Conservation (phyloP, 2,329 filamentous ascomycete genomes). For the Fusarium irregulare region DNA sequence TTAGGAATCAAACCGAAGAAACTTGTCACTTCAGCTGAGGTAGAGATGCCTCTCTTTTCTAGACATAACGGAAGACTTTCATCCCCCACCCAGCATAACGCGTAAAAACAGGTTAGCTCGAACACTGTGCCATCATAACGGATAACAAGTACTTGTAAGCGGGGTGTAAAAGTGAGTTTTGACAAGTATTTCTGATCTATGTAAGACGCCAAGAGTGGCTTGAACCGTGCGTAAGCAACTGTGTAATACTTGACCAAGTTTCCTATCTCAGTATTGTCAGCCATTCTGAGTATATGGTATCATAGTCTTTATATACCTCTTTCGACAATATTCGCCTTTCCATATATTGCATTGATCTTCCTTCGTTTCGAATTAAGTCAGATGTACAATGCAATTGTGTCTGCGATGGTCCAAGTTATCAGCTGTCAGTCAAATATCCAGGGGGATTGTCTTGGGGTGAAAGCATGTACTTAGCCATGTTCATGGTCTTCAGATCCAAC, state of each 20-base stretch:
- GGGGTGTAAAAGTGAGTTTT: fast-evolving
- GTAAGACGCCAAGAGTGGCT: not conserved
- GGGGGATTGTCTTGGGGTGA: no score
- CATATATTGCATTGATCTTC: not conserved
- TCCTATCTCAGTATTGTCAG: slow-evolving; percentile 16
- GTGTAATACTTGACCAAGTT: slow-evolving; percentile 30
- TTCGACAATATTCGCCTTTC: not conserved
- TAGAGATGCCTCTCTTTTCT: slow-evolving; percentile 30
- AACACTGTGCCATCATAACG: slow-evolving; percentile 47
- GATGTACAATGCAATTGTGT: not conserved
- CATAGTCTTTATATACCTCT: not conserved
- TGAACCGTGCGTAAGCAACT: slow-evolving; percentile 24
- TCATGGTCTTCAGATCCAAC: not conserved
- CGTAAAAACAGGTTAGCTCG: slow-evolving; percentile 27
- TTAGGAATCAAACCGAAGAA: not conserved
- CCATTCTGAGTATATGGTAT: not conserved
- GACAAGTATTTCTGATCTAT: slow-evolving; percentile 29
- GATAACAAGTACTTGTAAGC: slow-evolving; percentile 44
- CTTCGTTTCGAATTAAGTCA: not conserved
- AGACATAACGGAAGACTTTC: slow-evolving; percentile 13
- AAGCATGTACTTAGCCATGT: not conserved
- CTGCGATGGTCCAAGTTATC: not conserved
- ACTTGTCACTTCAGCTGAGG: not conserved
- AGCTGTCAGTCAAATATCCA: not conserved
- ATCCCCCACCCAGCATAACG: slow-evolving; percentile 48